Percentiles rank a stretch among this genome's conserved stretches.
Conservation (phyloP, 2,329 filamentous ascomycete genomes). For the Metarhizium humberi region DNA sequence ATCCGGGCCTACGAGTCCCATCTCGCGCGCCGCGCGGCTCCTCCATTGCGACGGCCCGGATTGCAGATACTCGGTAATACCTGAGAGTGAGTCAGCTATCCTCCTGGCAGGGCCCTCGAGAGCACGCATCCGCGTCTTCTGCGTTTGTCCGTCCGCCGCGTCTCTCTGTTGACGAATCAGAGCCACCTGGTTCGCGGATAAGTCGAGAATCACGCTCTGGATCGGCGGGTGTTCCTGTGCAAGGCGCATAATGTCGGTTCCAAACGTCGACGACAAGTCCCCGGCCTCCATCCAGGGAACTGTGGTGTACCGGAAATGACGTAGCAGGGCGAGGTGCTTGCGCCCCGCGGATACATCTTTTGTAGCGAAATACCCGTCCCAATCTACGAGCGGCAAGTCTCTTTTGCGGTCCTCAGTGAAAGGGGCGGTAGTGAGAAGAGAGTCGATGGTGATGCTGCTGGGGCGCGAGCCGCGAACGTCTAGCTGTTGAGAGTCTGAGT, state of each 20-base stretch:
- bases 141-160: not conserved
- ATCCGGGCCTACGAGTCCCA: not conserved
- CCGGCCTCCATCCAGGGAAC: slow-evolving; percentile 14
- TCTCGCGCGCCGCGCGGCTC: not conserved
- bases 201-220: slow-evolving; percentile 4
- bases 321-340: slow-evolving; percentile 7
- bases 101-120: not conserved
- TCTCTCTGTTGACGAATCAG: slow-evolving; percentile 1
- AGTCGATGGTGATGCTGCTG: slow-evolving; percentile 1
- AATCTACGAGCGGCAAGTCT: slow-evolving; percentile 6
- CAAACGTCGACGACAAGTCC: slow-evolving; percentile 8
- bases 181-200: slow-evolving; percentile 7
- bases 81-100: slow-evolving; percentile 5
- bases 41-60: slow-evolving; percentile 7
- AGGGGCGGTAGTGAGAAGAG: slow-evolving; percentile 1
- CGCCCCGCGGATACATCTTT: slow-evolving; percentile 1
- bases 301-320: slow-evolving; percentile 13
- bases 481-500: not conserved
- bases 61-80: slow-evolving; percentile 2
- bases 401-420: not conserved
- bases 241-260: slow-evolving; percentile 10
- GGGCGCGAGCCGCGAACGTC: not conserved
- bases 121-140: not conserved
- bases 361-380: slow-evolving; percentile 12
- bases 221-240: slow-evolving; percentile 5